phyloP scores from a whole-genome alignment of 2,329 filamentous ascomycete species.

The Arthrobotrys conoides region DNA sequence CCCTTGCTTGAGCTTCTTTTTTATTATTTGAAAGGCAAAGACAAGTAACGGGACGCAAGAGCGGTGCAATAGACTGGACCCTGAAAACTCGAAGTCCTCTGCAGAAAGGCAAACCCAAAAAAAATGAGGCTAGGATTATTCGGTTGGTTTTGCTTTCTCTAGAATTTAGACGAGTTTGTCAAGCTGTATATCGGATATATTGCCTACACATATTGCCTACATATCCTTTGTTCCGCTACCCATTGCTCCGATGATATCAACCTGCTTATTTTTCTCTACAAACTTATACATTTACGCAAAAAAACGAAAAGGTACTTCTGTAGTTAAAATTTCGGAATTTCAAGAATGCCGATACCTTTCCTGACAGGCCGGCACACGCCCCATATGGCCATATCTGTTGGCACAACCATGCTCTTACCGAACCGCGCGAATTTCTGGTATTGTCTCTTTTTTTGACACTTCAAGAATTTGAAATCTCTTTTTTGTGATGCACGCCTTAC shows the following conservation, averaged over 20 bases:
- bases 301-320: neutral
- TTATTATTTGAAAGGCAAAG: constrained; percentile 13
- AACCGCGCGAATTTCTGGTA: constrained; percentile 12
- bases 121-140: neutral
- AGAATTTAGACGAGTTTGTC: constrained; percentile 24
- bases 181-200: constrained; percentile 17
- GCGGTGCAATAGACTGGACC: constrained; percentile 34
- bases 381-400: constrained; percentile 5
- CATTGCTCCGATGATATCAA: constrained; percentile 43
- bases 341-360: constrained; percentile 31
- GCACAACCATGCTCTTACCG: neutral
- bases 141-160: constrained; percentile 27
- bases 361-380: neutral
- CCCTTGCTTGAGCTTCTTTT: neutral
- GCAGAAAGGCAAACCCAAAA: neutral
- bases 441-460: neutral
- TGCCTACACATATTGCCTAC: constrained; percentile 3
- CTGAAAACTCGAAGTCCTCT: constrained; percentile 17
- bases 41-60: constrained; percentile 12
- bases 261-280: constrained; percentile 20
- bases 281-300: neutral
- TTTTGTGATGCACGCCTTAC: constrained; percentile 8
- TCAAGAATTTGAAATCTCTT: constrained; percentile 41
- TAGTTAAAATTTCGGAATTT: too few species aligned
- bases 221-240: neutral